Evolutionary conservation across 345 rosid species (phyloP), one percentile per base, ranked within the genome.

Genomic region (Nephelium lappaceum): DNA sequence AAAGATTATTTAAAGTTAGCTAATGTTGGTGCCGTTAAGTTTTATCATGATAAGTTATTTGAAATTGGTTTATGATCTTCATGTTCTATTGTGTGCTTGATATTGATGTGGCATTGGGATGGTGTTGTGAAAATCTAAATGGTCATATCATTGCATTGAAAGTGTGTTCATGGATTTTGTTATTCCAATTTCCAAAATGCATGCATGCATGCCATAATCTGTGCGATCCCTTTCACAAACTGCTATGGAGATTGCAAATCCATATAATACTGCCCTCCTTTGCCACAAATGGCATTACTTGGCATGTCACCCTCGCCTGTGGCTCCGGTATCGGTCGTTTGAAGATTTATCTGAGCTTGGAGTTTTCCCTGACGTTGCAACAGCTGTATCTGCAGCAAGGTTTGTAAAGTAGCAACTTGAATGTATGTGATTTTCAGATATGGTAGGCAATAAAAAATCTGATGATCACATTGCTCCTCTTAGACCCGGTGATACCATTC

Each of bases 221-320:
- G 49, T 79, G 84, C 76, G 39, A 45, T 73, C 25, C 78, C 84
- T 88, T 84, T 87, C 85, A 85, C 85, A 79, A 84, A 79, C 78
- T 84, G 83, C 77, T 83, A 80, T 75, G 91, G 93, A 88, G 93
- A 83, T 87, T 93, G 97, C 98, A 95, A 98, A 95, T 95, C 91
- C 97, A 90, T 91, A 95, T 92, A 95, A 93, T 91, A 88, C 97
- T 76, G 97, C 99, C 88, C 97, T 94, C 88, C 97, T 93, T 91
- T 94, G 97, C 97, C 95, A 91, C 95, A 96, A 97, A 96, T 96
- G 99, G 99, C 71, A 72, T 75, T 88, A 87, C 81, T 81, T 96
- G 92, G 99, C 98, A 62, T 94, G 98, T 82, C 99, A 96, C 45
- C 99, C 99, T 83, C 93, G 87, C 58, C 70, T 94, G 83, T 96